Percentiles rank a stretch among this genome's conserved stretches.
Conservation (phyloP, 2,329 filamentous ascomycete genomes). For the Trichocomaceae sp. region DNA sequence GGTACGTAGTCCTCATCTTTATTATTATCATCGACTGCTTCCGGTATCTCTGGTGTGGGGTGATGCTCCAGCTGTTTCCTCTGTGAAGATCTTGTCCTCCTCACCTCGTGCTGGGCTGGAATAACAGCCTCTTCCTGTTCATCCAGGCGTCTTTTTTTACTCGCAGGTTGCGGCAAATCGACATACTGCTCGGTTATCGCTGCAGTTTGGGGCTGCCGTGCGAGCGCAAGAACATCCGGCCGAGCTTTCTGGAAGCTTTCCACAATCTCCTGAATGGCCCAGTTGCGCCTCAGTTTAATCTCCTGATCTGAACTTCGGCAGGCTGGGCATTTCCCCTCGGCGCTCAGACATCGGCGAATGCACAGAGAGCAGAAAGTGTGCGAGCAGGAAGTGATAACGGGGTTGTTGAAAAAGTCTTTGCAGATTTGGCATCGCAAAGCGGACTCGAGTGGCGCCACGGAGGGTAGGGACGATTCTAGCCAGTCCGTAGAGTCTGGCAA, state of each 20-base stretch:
- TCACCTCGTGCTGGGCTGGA: conserved; percentile 26
- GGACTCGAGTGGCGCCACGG: conserved; percentile 58
- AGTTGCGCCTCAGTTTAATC: conserved; percentile 75
- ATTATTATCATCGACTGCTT: conserved; percentile 36
- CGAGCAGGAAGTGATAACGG: conserved; percentile 88
- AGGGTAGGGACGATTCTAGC: conserved; percentile 41
- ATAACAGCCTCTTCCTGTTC: conserved; percentile 30
- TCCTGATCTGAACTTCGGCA: conserved; percentile 77
- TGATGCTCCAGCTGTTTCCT: conserved; percentile 17
- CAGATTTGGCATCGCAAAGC: conserved; percentile 92
- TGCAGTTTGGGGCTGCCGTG: conserved; percentile 49
- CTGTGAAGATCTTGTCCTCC: conserved; percentile 34
- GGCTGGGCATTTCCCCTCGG: conserved; percentile 79
- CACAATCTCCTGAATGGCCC: conserved; percentile 76
- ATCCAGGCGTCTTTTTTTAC: conserved; percentile 33
- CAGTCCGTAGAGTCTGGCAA: conserved; percentile 44
- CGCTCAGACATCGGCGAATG: conserved; percentile 76
- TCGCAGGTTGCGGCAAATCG: conserved; percentile 23
- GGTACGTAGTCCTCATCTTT: conserved; percentile 35
- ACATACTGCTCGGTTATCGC: conserved; percentile 43
- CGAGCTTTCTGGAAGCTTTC: conserved; percentile 67
- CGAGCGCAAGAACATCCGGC: conserved; percentile 57
- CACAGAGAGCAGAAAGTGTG: conserved; percentile 97
- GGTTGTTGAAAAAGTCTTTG: conserved; percentile 93
- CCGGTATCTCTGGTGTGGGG: conserved; percentile 14